A percentile compares a stretch with the other conserved stretches of the same genome.
Conservation (phyloP, 2,329 filamentous ascomycete species). For the Dryadomyces sulphureus region DNA sequence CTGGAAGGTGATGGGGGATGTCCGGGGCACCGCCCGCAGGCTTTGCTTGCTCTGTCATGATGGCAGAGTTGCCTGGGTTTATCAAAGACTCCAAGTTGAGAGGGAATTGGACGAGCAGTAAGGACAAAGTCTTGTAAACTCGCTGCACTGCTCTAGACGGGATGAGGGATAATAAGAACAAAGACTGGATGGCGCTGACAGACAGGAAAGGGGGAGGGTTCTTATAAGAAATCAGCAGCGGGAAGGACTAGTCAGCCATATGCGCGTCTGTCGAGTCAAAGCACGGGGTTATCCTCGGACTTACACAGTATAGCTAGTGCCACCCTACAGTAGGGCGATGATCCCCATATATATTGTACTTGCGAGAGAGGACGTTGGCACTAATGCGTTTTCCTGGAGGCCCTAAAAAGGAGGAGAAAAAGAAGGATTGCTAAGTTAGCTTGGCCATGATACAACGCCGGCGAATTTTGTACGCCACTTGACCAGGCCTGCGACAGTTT, state of each 20-base stretch:
- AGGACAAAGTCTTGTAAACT: too few relatives aligned
- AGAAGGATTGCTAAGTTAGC: not conserved
- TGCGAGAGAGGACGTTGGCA: not conserved
- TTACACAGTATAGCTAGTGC: not conserved
- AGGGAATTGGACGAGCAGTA: too few relatives aligned
- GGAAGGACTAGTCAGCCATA: not conserved
- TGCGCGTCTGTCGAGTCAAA: not conserved
- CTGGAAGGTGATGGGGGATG: constrained; percentile 3
- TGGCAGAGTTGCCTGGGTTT: too few relatives aligned
- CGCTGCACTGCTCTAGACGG: too few relatives aligned
- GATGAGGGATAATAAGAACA: not conserved
- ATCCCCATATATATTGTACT: not conserved
- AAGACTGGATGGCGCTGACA: not conserved
- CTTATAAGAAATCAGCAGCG: not conserved
- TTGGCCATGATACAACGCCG: not conserved
- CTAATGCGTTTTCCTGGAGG: not conserved
- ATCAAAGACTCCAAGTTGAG: too few relatives aligned
- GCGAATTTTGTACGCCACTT: not conserved
- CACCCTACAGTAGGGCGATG: not conserved
- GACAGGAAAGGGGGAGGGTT: not conserved
- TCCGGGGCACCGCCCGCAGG: not conserved
- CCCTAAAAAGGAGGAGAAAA: not conserved
- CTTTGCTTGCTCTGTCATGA: not conserved
- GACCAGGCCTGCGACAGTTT: too few relatives aligned
- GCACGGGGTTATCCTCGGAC: not conserved